Conservation (phyloP, 352 stramenopile genomes). For the Pilasporangium apinafurcum region DNA sequence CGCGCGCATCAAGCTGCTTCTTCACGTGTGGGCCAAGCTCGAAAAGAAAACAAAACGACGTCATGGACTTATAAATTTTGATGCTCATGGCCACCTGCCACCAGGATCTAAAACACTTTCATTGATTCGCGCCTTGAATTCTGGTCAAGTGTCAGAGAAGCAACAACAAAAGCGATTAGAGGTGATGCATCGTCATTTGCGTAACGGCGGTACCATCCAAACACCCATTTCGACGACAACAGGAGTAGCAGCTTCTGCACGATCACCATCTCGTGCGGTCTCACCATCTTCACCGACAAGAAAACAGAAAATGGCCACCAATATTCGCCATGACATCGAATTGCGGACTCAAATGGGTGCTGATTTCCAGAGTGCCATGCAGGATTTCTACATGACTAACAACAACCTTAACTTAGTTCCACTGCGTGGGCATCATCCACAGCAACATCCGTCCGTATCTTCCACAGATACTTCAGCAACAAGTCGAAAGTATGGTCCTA, state of each 20-base stretch:
- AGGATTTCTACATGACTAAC: conserved; percentile 40
- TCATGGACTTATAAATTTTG: conserved; percentile 19
- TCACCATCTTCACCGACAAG: neutral
- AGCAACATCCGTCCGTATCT: neutral
- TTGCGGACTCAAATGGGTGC: conserved; percentile 36
- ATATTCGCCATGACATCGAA: conserved; percentile 20
- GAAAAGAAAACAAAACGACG: conserved; percentile 52
- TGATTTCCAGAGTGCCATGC: conserved; percentile 53
- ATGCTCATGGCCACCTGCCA: too few species aligned
- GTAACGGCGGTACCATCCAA: conserved; percentile 44
- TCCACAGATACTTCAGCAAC: neutral
- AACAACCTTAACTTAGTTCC: conserved; percentile 4
- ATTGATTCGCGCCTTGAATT: conserved; percentile 4
- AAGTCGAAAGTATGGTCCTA: neutral
- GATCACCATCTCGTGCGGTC: neutral
- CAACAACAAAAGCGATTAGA: conserved; percentile 34
- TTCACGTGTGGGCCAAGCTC: conserved; percentile 59
- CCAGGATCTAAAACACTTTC: neutral
- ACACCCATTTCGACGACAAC: conserved; percentile 16
- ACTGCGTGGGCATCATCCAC: too few species aligned
- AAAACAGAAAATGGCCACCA: neutral
- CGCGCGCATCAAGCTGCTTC: conserved; percentile 58
- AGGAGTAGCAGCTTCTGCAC: neutral
- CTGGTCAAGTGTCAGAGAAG: conserved; percentile 5
- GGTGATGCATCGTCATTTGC: conserved; percentile 49